Conservation (phyloP, 2,329 filamentous ascomycete genomes). For the Aspergillus chevalieri region DNA sequence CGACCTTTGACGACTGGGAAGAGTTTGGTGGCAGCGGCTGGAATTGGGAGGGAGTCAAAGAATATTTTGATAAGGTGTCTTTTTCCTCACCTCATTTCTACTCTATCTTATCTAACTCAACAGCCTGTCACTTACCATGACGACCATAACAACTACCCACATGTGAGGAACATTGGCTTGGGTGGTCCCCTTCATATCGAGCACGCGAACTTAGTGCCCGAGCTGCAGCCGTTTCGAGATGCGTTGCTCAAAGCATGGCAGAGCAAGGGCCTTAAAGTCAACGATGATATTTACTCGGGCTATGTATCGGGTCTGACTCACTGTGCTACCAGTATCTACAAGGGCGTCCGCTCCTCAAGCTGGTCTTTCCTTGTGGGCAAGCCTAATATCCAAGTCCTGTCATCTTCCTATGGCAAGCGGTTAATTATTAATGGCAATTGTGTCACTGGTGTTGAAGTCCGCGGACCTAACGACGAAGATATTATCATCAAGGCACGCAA, state of each 20-base stretch:
- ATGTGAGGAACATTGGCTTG: slow-evolving; percentile 45
- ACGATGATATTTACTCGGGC: slow-evolving; percentile 49
- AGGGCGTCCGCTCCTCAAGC: slow-evolving; percentile 47
- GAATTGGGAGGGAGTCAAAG: slow-evolving; percentile 41
- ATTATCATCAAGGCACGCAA: slow-evolving; percentile 37
- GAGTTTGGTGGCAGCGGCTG: slow-evolving; percentile 42
- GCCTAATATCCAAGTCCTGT: slow-evolving; percentile 49
- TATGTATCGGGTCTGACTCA: slow-evolving; percentile 50
- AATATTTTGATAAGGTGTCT: slow-evolving; percentile 31
- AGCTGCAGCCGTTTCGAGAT: slow-evolving; percentile 43
- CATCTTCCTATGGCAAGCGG: slow-evolving; percentile 44
- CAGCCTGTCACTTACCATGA: slow-evolving; percentile 49
- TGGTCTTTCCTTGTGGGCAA: slow-evolving; percentile 48
- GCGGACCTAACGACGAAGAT: slow-evolving; percentile 45
- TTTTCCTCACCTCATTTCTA: slow-evolving; percentile 19
- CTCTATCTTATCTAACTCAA: slow-evolving; percentile 35
- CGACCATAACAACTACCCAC: slow-evolving; percentile 39
- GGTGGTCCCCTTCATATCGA: slow-evolving; percentile 48
- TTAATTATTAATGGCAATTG: slow-evolving; percentile 44
- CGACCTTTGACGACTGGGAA: slow-evolving; percentile 49
- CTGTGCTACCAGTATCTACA: slow-evolving; percentile 51
- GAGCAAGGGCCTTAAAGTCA: slow-evolving; percentile 45
- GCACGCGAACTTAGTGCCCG: slow-evolving; percentile 48
- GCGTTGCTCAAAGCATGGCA: slow-evolving; percentile 45
- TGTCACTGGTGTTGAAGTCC: slow-evolving; percentile 43